These are phyloP conservation scores for Echinosophora koreensis DNA, from an alignment of 306 rosid species.

Conservation along the genomic window DNA sequence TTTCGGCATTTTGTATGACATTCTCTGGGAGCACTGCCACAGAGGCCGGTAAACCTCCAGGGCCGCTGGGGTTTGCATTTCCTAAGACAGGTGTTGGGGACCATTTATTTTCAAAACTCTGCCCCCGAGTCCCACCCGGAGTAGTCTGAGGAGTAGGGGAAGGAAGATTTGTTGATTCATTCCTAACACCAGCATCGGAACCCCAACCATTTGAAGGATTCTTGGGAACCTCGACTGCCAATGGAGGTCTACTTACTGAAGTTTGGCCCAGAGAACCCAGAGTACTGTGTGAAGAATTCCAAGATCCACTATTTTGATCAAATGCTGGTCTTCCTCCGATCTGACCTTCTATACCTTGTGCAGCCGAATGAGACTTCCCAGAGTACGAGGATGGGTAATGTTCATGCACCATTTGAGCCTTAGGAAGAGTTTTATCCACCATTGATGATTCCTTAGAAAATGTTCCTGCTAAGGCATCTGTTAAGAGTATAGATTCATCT, in stretches of 20 bases:
- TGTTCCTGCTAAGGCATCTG: slow-evolving; percentile 81
- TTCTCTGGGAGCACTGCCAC: slow-evolving; percentile 46
- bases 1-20: slow-evolving; percentile 51
- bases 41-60: slow-evolving; percentile 59
- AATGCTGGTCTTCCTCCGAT: slow-evolving; percentile 49
- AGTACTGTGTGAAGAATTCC: slow-evolving; percentile 52
- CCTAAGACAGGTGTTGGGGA: slow-evolving; percentile 60
- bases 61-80: slow-evolving; percentile 48
- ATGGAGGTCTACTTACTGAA: slow-evolving; percentile 51
- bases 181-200: slow-evolving; percentile 54
- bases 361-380: slow-evolving; percentile 58
- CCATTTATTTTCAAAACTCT: slow-evolving; percentile 70
- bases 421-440: slow-evolving; percentile 54
- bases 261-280: slow-evolving; percentile 55
- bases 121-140: slow-evolving; percentile 60
- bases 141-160: slow-evolving; percentile 93
- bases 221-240: slow-evolving; percentile 71
- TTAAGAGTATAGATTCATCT: slow-evolving; percentile 77
- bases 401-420: slow-evolving; percentile 61
- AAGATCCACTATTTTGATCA: slow-evolving; percentile 55
- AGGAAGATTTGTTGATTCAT: slow-evolving; percentile 83
- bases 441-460: slow-evolving; percentile 61
- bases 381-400: slow-evolving; percentile 54
- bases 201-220: slow-evolving; percentile 68
- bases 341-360: slow-evolving; percentile 65